Evolutionary conservation across 345 rosid genomes (phyloP), one percentile per base, ranked within the genome.

Genomic region (Corchorus olitorius): DNA sequence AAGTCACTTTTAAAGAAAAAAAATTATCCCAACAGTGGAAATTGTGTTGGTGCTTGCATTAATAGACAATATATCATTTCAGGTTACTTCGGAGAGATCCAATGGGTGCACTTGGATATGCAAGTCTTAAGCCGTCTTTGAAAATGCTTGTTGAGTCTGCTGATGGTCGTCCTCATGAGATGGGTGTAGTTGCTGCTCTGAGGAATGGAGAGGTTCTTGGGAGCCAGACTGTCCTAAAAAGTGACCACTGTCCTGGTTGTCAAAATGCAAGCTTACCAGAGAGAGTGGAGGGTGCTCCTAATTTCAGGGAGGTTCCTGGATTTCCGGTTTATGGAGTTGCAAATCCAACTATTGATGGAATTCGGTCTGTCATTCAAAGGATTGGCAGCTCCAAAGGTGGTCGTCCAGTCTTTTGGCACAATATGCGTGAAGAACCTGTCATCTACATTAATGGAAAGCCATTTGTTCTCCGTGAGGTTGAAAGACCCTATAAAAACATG

Each of bases 281-380:
- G 86, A 91, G 90, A 83, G 94, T 93, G 77, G 97, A 93, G 70
- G 99, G 99, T 84, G 99, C 99, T 54, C 99, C 99, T 12, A 96
- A 93, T 86, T 96, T 93, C 84, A 89, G 99, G 80, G 89, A 88
- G 89, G 98, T 96, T 84, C 94, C 98, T 68, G 97, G 97, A 9
- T 96, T 96, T 85, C 98, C 94, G 37, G 99, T 96, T 66, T 96
- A 96, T 84, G 99, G 99, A 60, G 99, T 96, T 77, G 99, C 98
- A n/a, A 96, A 93, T 87, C 99, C 99, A 75, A 96, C 98, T 27
- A 77, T 92, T 78, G 92, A 96, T 80, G 98, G 99, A 19, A 96
- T 93, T 79, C 89, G 85, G 65, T 91, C 97, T 70, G 97, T 92
- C 60, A 91, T 96, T 75, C 83, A 53, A 76, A 93, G 99, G 83